Base-by-base conservation (phyloP, 306 rosid species). In the Albizia julibrissin region DNA sequence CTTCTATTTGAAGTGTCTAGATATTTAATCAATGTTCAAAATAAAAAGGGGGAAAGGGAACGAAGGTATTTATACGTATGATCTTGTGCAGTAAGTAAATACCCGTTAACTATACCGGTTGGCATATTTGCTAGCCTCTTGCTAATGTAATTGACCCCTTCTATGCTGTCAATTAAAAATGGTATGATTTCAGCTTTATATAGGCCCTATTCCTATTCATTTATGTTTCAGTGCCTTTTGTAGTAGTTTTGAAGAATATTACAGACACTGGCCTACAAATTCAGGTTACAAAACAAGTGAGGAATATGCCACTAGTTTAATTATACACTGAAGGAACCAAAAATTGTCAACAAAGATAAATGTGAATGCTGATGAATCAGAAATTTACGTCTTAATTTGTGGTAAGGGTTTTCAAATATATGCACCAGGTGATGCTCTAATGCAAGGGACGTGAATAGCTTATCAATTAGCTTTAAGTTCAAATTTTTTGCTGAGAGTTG, bases 1-100 rank as follows among this genome's bases (percentile, higher is more conserved):
- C 97, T 77, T 88, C 92, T 22, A 76, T 85, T 18, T 94, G 77
- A 89, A 40, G 50, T 29, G 70, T 58, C 77, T 12, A 33, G 0
- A 33, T 27, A 67, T 67, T 49, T 31, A 8, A 43, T 24, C 24
- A 56, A 83, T 46, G 4, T 40, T 40, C 44, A 7, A 31, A 5
- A 47, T 40, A 10, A 29, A 42, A 58, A 5, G 54, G 27, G 16
- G 12, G 33, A 24, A 44, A n/a, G 84, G 59, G 69, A 64, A 61
- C 79, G 82, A 42, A 50, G 61, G 22, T 24, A 24, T 71, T 24
- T 14, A 43, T 10, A 24, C 8, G 54, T 6, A 69, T 69, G 54
- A 5, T 42, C 52, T 69, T 73, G 43, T 77, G 76, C 76, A 52
- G 58, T n/a, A 42, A 15, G 49, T 12, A 47, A 47, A 47, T 65